Percentiles rank a stretch among this genome's conserved stretches.
Evolutionary conservation across 176 grass and related monocot species (phyloP).

Genomic region (Bromus sterilis): DNA sequence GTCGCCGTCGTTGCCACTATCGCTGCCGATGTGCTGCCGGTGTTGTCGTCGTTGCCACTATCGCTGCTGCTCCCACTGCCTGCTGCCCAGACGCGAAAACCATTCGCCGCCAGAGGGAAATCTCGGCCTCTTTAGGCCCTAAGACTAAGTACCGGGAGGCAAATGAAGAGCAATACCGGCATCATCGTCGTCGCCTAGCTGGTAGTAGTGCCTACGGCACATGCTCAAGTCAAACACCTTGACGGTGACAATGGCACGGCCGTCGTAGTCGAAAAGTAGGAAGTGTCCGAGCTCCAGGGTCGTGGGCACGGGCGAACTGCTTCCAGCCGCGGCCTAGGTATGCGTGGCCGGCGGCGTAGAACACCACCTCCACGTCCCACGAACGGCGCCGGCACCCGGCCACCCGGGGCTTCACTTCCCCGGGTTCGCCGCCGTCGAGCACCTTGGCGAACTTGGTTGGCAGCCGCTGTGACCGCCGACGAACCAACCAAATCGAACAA

Average conservation of each 20-base stretch:
- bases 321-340: constrained; percentile 19
- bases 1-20: not conserved
- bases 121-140: too few relatives aligned
- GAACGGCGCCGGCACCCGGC: not conserved
- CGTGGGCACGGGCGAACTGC: constrained; percentile 10
- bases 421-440: not conserved
- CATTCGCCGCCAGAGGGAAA: too few relatives aligned
- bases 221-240: constrained; percentile 24
- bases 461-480: not conserved
- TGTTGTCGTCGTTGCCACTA: not conserved
- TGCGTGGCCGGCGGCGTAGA: not conserved
- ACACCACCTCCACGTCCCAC: not conserved
- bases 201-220: constrained; percentile 16
- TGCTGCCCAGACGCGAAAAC: not conserved
- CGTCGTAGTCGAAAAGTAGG: constrained; percentile 28
- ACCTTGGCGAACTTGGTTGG: not conserved
- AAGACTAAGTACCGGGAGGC: too few relatives aligned
- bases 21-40: not conserved
- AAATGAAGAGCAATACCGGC: not conserved
- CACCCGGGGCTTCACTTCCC: constrained; percentile 14
- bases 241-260: not conserved
- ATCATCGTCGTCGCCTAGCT: not conserved
- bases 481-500: not conserved
- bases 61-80: not conserved
- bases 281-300: not conserved